Conservation (phyloP, 306 rosid species). For the Cucurbita moschata region DNA sequence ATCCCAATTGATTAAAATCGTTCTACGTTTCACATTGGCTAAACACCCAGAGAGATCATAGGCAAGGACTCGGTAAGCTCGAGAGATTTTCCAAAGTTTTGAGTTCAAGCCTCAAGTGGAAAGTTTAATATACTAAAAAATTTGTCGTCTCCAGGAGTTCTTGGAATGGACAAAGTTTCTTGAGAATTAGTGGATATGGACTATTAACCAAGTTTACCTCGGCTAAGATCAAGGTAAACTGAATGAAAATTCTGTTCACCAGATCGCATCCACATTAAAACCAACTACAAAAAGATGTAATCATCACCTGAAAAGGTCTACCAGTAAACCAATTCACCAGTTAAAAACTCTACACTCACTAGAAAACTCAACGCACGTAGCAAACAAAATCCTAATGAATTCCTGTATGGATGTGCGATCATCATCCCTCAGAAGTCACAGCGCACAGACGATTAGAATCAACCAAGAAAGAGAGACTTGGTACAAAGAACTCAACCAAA, state of each 20-base stretch:
- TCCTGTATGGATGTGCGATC: background rate
- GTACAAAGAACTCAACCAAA: background rate
- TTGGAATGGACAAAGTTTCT: background rate
- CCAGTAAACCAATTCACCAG: background rate
- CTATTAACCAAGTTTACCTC: background rate
- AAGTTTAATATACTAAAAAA: background rate
- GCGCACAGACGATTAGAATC: background rate
- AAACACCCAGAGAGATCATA: background rate
- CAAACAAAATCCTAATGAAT: background rate
- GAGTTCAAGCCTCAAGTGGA: background rate
- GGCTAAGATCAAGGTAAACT: background rate
- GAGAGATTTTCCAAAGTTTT: background rate
- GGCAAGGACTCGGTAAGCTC: background rate
- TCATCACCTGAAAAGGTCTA: background rate
- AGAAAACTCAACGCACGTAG: background rate
- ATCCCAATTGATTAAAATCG: background rate
- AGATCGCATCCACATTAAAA: background rate
- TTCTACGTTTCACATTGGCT: background rate
- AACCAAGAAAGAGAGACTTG: background rate
- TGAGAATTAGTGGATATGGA: background rate
- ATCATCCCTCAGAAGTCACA: background rate
- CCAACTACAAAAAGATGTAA: background rate
- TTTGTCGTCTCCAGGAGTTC: background rate
- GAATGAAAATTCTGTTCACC: background rate
- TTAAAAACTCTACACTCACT: background rate